Base-by-base conservation (phyloP, 768 basidiomycete species). In the Lactarius psammicola region DNA sequence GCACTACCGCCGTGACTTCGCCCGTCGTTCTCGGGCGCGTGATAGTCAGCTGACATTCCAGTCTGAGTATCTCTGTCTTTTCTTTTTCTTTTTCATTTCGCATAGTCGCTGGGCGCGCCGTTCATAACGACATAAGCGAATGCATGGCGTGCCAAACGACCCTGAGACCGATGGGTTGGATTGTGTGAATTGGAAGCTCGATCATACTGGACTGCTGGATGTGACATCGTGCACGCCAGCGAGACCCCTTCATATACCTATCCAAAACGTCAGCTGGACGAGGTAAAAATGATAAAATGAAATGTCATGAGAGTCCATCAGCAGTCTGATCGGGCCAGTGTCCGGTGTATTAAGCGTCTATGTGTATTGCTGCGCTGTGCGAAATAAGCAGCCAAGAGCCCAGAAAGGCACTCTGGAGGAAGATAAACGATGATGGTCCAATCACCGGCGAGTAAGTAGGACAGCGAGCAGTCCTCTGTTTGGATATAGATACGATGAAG, bases 21-120 rank as follows among this genome's bases (percentile, higher is more conserved):
- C 64, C n/a, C 64, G 55, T 56, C 64, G 28, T 51, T 53, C 44
- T 42, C 65, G 60, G 56, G 49, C 28, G 31, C 26, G 8, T 36
- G 59, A 57, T 33, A 55, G 59, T 40, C 59, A 33, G 34, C 59
- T 65, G 54, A 65, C 55, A 49, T 26, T 4, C 23, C 49, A 26
- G 49, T 26, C 26, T 61, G 64, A 15, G 23, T 18, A 31, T 26
- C 17, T 60, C 44, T 18, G 42, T 28, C 55, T 9, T 3, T 15
- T 38, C 26, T n/a, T n/a, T n/a, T n/a, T 23, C 38, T 3, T 13
- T 18, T 57, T 65, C 64, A 51, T 61, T 31, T 64, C n/a, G 51
- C 40, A 28, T 42, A 30, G 15, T 55, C 56, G 54, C 31, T 49
- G 49, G 23, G 49, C 23, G 49, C 11, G 13, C 10, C 2, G 11